Conservation (phyloP, 139 green algal genomes). For the Volvox africanus region DNA sequence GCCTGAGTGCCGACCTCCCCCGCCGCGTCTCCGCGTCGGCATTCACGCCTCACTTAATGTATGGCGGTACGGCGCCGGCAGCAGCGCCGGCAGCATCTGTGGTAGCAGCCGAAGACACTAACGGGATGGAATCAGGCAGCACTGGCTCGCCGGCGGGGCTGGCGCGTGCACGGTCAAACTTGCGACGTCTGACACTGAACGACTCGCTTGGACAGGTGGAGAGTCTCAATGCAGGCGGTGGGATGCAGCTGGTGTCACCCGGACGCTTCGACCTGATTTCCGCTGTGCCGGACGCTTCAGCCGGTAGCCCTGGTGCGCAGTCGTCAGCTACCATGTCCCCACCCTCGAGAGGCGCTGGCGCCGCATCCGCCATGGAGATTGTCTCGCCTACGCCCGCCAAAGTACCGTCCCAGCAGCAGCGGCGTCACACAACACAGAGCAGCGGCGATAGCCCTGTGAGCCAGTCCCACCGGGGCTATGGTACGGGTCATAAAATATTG, state of each 20-base stretch:
- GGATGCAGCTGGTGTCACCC: background rate
- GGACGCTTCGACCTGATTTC: constrained; percentile 5
- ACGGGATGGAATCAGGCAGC: background rate
- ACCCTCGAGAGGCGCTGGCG: background rate
- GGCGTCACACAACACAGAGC: background rate
- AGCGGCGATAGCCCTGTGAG: background rate
- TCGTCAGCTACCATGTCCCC: background rate
- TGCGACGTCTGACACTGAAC: background rate
- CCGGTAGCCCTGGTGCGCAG: background rate
- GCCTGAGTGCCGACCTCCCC: background rate
- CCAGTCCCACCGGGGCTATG: too few species aligned
- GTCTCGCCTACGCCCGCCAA: background rate
- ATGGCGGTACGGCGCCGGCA: background rate
- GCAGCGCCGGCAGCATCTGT: background rate
- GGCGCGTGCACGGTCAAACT: too few species aligned
- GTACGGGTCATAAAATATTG: background rate
- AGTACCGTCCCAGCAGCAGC: background rate
- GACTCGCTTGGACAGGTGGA: background rate
- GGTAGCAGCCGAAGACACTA: too few species aligned
- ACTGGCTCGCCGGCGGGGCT: too few species aligned
- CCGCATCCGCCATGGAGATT: background rate
- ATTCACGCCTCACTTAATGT: background rate
- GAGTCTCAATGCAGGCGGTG: background rate
- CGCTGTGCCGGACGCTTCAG: background rate
- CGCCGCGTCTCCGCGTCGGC: constrained; percentile 28